Evolutionary conservation across 768 basidiomycete genomes (phyloP), one percentile per base, ranked within the genome.

Genomic region (Podaxis sp.): DNA sequence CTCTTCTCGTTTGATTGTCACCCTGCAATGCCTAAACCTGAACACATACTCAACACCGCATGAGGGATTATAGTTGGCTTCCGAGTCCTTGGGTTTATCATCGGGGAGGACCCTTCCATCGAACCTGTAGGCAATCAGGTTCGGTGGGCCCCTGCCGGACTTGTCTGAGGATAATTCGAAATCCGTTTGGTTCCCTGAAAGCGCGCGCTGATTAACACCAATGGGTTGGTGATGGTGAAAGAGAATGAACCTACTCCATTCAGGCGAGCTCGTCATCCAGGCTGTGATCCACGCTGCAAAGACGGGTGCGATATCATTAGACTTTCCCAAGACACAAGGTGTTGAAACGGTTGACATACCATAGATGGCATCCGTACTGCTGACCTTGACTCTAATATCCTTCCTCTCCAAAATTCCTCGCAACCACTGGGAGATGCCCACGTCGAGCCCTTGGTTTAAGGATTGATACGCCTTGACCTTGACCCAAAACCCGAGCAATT

Each of bases 231-330:
- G 17, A 43, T 7, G 38, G 2, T 37, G 24, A 13, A 7, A 6
- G 4, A 43, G 19, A n/a, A 11, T 6, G 27, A 68, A 68, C 83
- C 62, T 59, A 81, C 84, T 74, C 83, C 83, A 87, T 15, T 80
- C 73, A 12, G 82, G 82, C 37, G 83, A 81, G 51, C 76, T 77
- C n/a, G 84, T 80, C 0, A 87, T 64, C 85, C 85, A 88, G 47
- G 77, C 72, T 72, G 86, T 75, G 55, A 88, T 77, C 86, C 86
- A 88, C 2, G 76, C 84, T 86, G 56, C 36, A 9, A 5, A 29
- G 54, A 29, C 33, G 19, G 6, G 5, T 2, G 4, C 3, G 29
- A 24, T 12, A 13, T 17, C 19, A 38, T 19, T 37, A 55, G n/a
- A 37, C n/a, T 22, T n/a, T n/a, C 17, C 11, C 33, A 33, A 41